Percentiles rank a stretch among this genome's conserved stretches.
phyloP scores from a whole-genome alignment of 2,329 filamentous ascomycete genomes.

The Elsinoe fawcettii region DNA sequence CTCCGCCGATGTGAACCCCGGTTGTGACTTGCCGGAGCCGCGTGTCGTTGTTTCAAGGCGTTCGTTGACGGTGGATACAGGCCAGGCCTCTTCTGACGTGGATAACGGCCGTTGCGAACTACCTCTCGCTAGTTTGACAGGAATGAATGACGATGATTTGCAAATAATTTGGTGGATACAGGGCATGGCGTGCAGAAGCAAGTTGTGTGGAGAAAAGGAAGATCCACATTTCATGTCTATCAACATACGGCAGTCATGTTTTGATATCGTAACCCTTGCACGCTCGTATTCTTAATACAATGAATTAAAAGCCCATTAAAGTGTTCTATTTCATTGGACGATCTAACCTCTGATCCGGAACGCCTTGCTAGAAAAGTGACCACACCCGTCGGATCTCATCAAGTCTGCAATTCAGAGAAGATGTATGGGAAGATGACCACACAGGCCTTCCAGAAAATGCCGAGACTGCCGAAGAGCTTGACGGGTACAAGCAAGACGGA shows the following conservation, averaged over 20 bases:
- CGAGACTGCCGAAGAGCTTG: conserved; percentile 33
- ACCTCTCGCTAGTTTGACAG: neutral
- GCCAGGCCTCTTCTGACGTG: neutral
- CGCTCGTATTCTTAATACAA: neutral
- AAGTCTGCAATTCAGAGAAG: conserved; percentile 30
- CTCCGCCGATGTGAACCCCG: neutral
- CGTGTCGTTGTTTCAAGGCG: conserved; percentile 7
- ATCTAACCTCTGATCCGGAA: neutral
- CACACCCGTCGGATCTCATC: neutral
- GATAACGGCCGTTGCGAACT: neutral
- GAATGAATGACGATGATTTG: neutral
- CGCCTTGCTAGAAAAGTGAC: conserved; percentile 7
- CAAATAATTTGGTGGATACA: neutral
- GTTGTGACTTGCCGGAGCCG: conserved; percentile 12
- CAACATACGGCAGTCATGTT: neutral
- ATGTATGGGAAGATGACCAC: conserved; percentile 47
- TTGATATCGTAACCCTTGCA: neutral
- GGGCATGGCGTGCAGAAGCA: neutral
- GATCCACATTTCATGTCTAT: neutral
- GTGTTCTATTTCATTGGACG: neutral
- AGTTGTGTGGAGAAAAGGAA: neutral
- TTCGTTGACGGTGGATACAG: neutral
- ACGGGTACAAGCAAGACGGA: conserved; percentile 35
- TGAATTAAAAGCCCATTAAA: too few relatives aligned
- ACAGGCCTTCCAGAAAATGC: conserved; percentile 46